A percentile compares a stretch with the other conserved stretches of the same genome.
These are phyloP conservation scores for Euptelea pleiosperma DNA, from an alignment of 164 flowering plant genomes.

Conservation along the genomic window DNA sequence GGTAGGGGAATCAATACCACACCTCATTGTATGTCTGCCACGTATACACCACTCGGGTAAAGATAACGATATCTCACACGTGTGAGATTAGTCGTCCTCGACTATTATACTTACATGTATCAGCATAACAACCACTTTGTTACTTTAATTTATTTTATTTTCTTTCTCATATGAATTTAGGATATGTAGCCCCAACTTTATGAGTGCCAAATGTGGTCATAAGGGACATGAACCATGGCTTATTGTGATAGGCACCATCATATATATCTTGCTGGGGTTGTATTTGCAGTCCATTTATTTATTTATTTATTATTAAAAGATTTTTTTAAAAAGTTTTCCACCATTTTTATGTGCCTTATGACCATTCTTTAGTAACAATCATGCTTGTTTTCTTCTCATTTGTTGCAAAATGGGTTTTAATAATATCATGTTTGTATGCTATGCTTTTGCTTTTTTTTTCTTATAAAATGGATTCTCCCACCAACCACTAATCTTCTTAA, in stretches of 20 bases:
- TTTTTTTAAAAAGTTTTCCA: not conserved
- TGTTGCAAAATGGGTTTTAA: conserved; percentile 3
- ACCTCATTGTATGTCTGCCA: too few species aligned
- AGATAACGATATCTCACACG: too few species aligned
- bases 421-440: conserved; percentile 6
- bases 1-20: too few species aligned
- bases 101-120: too few species aligned
- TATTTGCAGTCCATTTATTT: not conserved
- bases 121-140: not conserved
- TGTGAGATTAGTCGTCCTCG: too few species aligned
- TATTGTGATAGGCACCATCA: not conserved
- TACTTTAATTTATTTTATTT: too few species aligned
- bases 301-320: not conserved
- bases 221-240: not conserved
- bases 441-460: conserved; percentile 4
- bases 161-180: too few species aligned
- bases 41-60: too few species aligned
- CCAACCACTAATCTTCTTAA: too few species aligned
- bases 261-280: not conserved
- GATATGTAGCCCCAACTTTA: not conserved
- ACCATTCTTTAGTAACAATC: not conserved
- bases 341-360: not conserved
- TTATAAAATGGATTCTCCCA: too few species aligned
- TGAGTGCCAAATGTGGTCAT: not conserved
- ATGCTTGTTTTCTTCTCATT: conserved; percentile 3